phyloP scores from a whole-genome alignment of 2,329 filamentous ascomycete genomes.

The Grosmannia huntii region DNA sequence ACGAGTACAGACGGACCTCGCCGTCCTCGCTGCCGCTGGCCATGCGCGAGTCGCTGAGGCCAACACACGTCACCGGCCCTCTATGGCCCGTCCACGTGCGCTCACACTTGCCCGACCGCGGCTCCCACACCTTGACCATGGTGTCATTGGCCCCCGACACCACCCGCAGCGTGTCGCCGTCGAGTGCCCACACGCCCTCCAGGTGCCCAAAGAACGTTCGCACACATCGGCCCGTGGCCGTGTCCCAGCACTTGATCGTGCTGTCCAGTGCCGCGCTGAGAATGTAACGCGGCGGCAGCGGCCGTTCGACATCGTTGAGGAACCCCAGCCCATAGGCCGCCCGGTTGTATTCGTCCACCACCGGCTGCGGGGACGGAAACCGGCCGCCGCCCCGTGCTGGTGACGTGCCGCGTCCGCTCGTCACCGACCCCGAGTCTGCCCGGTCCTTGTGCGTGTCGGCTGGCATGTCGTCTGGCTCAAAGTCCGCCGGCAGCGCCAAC shows the following conservation, averaged over 20 bases:
- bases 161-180: slow-evolving; percentile 37
- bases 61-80: slow-evolving; percentile 86
- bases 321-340: slow-evolving; percentile 50
- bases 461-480: slow-evolving; percentile 66
- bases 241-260: slow-evolving; percentile 88
- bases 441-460: slow-evolving; percentile 27
- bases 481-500: slow-evolving; percentile 69
- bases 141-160: slow-evolving; percentile 86
- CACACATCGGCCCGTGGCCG: slow-evolving; percentile 65
- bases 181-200: slow-evolving; percentile 85
- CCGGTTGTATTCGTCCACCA: slow-evolving; percentile 24
- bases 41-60: slow-evolving; percentile 77
- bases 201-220: slow-evolving; percentile 94
- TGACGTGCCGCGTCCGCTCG: slow-evolving; percentile 29
- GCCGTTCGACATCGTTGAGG: slow-evolving; percentile 45
- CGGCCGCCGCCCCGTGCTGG: slow-evolving; percentile 7
- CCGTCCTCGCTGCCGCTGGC: slow-evolving; percentile 89
- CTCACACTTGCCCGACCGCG: slow-evolving; percentile 80
- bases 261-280: slow-evolving; percentile 84
- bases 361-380: slow-evolving; percentile 7
- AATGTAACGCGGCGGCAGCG: slow-evolving; percentile 78
- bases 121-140: slow-evolving; percentile 93
- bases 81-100: slow-evolving; percentile 83
- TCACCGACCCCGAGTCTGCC: slow-evolving; percentile 40
- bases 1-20: slow-evolving; percentile 76